Evolutionary conservation across 306 rosid genomes (phyloP), one percentile per base, ranked within the genome.

Genomic region (Gastrolobium villosum): DNA sequence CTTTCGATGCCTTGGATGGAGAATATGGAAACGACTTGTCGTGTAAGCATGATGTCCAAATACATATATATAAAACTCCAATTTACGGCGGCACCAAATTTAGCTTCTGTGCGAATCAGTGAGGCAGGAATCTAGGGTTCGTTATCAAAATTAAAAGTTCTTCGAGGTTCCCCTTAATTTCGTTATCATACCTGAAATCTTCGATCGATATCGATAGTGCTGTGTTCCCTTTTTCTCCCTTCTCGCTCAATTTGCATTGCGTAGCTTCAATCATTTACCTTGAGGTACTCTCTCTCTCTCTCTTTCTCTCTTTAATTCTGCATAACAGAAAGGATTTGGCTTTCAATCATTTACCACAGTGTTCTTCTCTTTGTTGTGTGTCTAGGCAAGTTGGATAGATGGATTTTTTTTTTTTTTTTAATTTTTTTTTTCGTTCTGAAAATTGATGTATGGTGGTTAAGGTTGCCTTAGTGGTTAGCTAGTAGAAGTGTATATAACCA

Each of bases 231-330:
- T 34, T 44, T 46, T 3, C 43, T 45, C 9, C 46, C 35, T 0
- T 82, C 39, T 60, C 63, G 31, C 41, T 65, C 75, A 54, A 73
- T 34, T 79, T 7, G 46, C 60, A 57, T 55, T 61, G 3, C 20
- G 2, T 37, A 61, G 59, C 81, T 79, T 61, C 76, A 65, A 30
- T 46, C 15, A 4, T 14, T 65, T 43, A 35, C 65, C 69, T 68
- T 36, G 54, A 74, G 88, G 88, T 85, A 81, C 62, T 48, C 13
- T 84, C 70, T 10, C 64, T 62, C 41, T 65, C 68, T 49, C 55
- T 8, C 65, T 34, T 30, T 40, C 54, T 57, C 43, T 71, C 52
- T 41, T 0, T 20, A 54, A 45, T 74, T 52, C 36, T 68, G 59
- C 49, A 54, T 46, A 7, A 46, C 36, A 30, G 48, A 50, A 28